phyloP scores from a whole-genome alignment of 2,329 filamentous ascomycete genomes.

The Xylaria arbuscula region DNA sequence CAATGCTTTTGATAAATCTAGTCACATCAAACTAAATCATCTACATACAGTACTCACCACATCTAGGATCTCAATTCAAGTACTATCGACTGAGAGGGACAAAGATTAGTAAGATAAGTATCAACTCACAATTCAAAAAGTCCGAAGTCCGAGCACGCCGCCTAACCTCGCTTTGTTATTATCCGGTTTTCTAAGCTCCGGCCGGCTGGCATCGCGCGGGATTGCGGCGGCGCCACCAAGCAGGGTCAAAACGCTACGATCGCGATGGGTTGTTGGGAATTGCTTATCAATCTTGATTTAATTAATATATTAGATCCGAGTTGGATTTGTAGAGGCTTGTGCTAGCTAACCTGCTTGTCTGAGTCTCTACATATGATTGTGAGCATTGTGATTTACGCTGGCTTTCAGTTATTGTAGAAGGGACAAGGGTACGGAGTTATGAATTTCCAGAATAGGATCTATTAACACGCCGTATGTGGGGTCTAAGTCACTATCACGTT shows the following conservation, averaged over 20 bases:
- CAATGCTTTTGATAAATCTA: no score
- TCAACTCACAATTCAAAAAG: background rate
- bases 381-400: constrained; percentile 6
- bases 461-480: background rate
- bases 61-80: background rate
- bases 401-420: background rate
- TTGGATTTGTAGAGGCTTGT: no score
- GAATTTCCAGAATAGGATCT: background rate
- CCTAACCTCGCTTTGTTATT: background rate
- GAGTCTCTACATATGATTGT: no score
- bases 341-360: no score
- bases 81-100: no score
- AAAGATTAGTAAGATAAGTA: no score
- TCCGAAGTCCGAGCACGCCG: constrained; percentile 13
- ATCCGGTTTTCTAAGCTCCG: background rate
- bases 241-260: background rate
- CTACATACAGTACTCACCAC: no score
- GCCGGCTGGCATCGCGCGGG: constrained; percentile 16
- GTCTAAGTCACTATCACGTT: background rate
- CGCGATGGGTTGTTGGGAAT: background rate
- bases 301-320: no score
- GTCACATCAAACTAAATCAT: no score
- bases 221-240: background rate
- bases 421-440: constrained; percentile 16
- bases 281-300: constrained; percentile 20